Evolutionary conservation across 257 asterid species (phyloP).

Genomic region (Vinca minor): DNA sequence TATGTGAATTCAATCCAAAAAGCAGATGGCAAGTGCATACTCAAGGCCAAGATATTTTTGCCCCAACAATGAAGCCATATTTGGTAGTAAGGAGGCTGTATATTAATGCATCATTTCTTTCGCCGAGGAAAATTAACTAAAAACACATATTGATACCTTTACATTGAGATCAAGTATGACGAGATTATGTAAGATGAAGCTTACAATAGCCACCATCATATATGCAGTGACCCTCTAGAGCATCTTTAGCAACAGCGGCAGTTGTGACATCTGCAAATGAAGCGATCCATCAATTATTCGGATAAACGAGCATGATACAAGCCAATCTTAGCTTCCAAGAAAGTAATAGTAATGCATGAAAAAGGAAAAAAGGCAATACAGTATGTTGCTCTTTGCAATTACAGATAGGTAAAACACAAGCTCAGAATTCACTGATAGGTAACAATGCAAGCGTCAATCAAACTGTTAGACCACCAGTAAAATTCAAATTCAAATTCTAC

Average conservation of each 20-base stretch:
- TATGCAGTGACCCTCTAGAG: slow-evolving; percentile 88
- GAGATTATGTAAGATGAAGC: slow-evolving; percentile 95
- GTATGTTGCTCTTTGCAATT: no score
- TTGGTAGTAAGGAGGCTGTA: slow-evolving; percentile 14
- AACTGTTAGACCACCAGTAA: neutral
- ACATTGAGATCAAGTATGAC: slow-evolving; percentile 93
- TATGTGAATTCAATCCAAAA: slow-evolving; percentile 8
- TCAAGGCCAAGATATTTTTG: slow-evolving; percentile 16
- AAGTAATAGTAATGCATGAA: neutral
- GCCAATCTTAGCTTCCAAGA: neutral
- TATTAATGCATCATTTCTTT: slow-evolving; percentile 14
- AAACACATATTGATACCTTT: slow-evolving; percentile 58
- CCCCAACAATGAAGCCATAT: slow-evolving; percentile 7
- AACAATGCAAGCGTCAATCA: neutral
- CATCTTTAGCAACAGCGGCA: slow-evolving; percentile 64
- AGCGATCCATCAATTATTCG: slow-evolving; percentile 10
- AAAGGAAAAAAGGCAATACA: neutral
- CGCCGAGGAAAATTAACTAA: slow-evolving; percentile 19
- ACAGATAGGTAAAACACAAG: neutral
- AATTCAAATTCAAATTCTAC: neutral
- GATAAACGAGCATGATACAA: slow-evolving; percentile 3
- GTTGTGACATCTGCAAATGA: slow-evolving; percentile 49
- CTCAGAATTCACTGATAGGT: neutral
- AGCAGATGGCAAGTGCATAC: slow-evolving; percentile 24
- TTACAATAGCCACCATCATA: slow-evolving; percentile 98